Base-by-base conservation (phyloP, 192 early-diverging fungal genomes). In the Gonapodya prolifera region DNA sequence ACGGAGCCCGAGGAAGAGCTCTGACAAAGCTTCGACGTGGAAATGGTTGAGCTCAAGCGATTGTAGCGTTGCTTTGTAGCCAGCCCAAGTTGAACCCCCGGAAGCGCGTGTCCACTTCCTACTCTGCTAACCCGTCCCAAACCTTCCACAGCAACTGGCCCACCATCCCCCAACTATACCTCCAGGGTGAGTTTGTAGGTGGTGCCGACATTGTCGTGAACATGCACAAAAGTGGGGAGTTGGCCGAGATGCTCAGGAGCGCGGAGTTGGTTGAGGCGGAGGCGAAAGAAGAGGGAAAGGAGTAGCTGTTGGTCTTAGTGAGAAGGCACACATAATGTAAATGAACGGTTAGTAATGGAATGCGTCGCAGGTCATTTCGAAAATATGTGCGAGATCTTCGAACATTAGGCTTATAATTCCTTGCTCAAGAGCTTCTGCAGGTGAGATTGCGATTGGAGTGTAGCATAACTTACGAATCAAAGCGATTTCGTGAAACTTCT, bases 151-250 rank as follows among this genome's bases (percentile, higher is more conserved):
- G 77, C 74, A 77, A 94, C 75, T 98, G 96, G 96, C 96, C 95
- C 13, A 98, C 96, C 34, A 92, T 94, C 81, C 96, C 96, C 23
- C 96, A 98, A 85, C 91, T 98, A 2, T 98, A 93, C 79, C 87
- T 98, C 81, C 92, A 95, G 80, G 95, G 95, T 79, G 94, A 97
- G 85, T 96, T 98, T 82, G 89, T 97, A 70, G 95, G 96, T 77
- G 96, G 96, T 29, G 92, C 90, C 80, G 95, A 98, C 81, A 96
- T 98, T 79, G 81, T 98, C 80, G 86, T 94, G 29, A 90, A 90
- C 80, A 92, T 98, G 92, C 86, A 92, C 79, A 86, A 92, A 83
- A 91, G 86, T n/a, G 94, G 95, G 8, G 95, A 96, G 83, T 91
- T 98, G 77, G 90, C 93, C 78, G 83, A 87, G 61, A 77, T 94